Percentiles rank a stretch among this genome's conserved stretches.
Conservation (phyloP, 2,329 filamentous ascomycete genomes). For the Berkeleyomyces basicola region DNA sequence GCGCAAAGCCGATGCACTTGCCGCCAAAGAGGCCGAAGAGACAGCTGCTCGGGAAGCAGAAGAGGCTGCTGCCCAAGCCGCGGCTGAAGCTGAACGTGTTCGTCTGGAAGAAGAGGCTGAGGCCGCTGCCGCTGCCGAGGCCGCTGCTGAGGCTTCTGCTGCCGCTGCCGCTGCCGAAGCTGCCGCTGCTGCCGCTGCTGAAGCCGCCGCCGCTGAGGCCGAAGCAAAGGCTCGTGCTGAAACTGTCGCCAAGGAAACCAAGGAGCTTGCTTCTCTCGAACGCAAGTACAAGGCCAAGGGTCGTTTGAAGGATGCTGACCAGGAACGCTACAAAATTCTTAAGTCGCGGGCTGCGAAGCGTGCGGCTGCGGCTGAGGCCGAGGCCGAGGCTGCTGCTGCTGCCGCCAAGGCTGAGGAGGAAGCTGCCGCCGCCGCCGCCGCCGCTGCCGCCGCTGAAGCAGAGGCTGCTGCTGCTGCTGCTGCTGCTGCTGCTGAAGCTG, state of each 20-base stretch:
- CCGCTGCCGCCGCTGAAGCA: background rate
- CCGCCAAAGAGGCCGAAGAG: constrained; percentile 20
- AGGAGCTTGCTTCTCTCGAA: constrained; percentile 5
- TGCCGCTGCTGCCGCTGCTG: background rate
- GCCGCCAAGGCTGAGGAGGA: background rate
- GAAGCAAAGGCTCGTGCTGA: background rate
- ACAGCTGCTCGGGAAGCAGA: constrained; percentile 18
- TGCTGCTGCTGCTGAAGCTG: background rate
- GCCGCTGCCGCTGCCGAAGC: constrained; percentile 6
- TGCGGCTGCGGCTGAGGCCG: background rate
- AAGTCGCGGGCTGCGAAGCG: background rate
- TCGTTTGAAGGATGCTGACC: constrained; percentile 2
- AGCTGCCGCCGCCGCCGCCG: background rate
- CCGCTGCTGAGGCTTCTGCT: constrained; percentile 5
- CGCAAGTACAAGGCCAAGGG: background rate
- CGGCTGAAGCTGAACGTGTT: constrained; percentile 4
- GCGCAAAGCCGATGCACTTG: constrained; percentile 20
- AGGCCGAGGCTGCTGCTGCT: background rate
- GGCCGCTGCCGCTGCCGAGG: constrained; percentile 18
- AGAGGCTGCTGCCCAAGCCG: constrained; percentile 13
- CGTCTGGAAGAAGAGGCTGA: constrained; percentile 17
- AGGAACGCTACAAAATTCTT: constrained; percentile 3
- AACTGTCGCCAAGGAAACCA: constrained; percentile 5
- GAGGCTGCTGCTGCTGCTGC: background rate
- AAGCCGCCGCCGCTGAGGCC: background rate